Evolutionary conservation across 2,329 filamentous ascomycete genomes (phyloP), one percentile per base, ranked within the genome.

Genomic region (Phaeosphaeria sp.): DNA sequence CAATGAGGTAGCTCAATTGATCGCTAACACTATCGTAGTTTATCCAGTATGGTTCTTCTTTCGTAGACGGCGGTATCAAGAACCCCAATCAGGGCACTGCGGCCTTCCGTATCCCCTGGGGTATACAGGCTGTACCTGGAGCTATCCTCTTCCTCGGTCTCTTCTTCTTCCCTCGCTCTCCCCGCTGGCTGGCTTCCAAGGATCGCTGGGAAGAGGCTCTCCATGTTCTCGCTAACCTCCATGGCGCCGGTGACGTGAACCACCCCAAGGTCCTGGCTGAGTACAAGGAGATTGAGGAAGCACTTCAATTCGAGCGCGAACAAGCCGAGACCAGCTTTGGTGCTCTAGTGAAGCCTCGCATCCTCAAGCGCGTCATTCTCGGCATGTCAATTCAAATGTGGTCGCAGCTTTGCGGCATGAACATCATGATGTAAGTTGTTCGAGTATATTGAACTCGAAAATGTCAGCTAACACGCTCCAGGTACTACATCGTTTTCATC

Each of bases 151-250:
- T 79, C 51, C 42, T 68, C 46, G 76, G 76, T 18, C 68, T 80
- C 64, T 75, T 80, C 66, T 79, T 80, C 66, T 75, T 79, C 53
- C 77, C 77, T 11, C 64, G 69, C 46, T 89, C 82, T 50, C 90
- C 90, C 0, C 83, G 90, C 52, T 92, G 89, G 89, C 79, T 92
- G 6, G 89, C 90, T 5, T 83, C 83, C 17, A 84, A 89, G 65
- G 89, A 89, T 60, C 83, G 86, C 0, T 89, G 88, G 82, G 87
- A 90, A 25, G 85, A 91, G 68, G 86, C 86, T 79, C 87, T 83
- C 43, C 68, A 78, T 18, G 75, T 82, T 7, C 74, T 80, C 3
- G 87, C 86, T 0, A 70, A 79, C 21, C 78, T 90, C 1, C 88
- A 90, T 63, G 87, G 84, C 4, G 72, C 77, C 0, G 87, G 87